phyloP scores from a whole-genome alignment of 371 early-diverging fungal species.

The Phascolomyces articulosus region DNA sequence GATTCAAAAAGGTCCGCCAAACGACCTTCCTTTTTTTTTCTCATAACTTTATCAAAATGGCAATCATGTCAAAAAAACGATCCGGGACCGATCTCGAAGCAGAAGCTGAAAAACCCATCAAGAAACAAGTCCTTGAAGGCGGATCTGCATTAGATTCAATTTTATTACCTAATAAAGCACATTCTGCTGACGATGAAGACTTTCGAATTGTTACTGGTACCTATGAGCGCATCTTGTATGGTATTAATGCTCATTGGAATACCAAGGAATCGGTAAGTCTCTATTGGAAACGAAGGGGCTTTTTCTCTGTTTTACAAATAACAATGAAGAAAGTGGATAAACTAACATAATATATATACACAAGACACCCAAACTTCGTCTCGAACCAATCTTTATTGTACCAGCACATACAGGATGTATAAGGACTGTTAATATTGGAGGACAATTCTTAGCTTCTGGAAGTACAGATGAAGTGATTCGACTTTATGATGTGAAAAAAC shows the following conservation, averaged over 20 bases:
- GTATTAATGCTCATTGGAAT: slow-evolving; percentile 75
- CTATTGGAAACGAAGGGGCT: too few species aligned
- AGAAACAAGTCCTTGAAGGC: slow-evolving; percentile 12
- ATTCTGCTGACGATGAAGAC: slow-evolving; percentile 41
- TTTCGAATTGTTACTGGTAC: slow-evolving; percentile 86
- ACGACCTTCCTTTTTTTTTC: neutral
- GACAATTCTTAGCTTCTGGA: slow-evolving; percentile 89
- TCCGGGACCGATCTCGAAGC: slow-evolving; percentile 4
- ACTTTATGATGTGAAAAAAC: slow-evolving; percentile 85
- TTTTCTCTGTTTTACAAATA: too few species aligned
- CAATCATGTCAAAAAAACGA: slow-evolving; percentile 19
- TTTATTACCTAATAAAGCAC: slow-evolving; percentile 12
- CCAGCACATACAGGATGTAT: slow-evolving; percentile 95
- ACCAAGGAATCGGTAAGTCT: slow-evolving; percentile 2
- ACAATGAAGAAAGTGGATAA: too few species aligned
- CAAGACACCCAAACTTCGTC: neutral
- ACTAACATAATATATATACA: neutral
- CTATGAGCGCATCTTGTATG: slow-evolving; percentile 95
- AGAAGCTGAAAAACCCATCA: slow-evolving; percentile 12
- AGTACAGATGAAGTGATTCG: slow-evolving; percentile 94
- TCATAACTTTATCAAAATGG: neutral
- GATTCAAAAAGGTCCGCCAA: neutral
- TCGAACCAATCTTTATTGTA: slow-evolving; percentile 89
- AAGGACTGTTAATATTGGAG: slow-evolving; percentile 79
- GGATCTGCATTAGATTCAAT: slow-evolving; percentile 19